These are phyloP conservation scores for Metarhizium rileyi DNA, from an alignment of 2,329 filamentous ascomycete species.

Conservation along the genomic window DNA sequence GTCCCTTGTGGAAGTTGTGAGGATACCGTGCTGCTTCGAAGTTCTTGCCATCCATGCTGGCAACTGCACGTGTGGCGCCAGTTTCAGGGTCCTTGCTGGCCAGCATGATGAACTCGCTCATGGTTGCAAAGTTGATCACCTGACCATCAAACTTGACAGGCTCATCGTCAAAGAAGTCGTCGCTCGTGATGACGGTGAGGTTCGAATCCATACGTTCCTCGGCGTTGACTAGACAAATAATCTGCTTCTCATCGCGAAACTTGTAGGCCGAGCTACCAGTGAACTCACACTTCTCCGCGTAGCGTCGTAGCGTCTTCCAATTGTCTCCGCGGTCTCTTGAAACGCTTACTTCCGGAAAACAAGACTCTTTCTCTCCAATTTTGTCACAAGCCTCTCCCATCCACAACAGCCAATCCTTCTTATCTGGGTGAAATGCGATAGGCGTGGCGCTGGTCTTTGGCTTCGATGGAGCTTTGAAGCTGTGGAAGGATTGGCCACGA, in stretches of 20 bases:
- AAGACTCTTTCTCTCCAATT: constrained; percentile 40
- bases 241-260: constrained; percentile 42
- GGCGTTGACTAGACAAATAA: constrained; percentile 46
- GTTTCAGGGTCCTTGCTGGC: constrained; percentile 62
- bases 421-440: constrained; percentile 72
- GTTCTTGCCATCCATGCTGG: constrained; percentile 72
- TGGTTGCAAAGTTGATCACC: constrained; percentile 80
- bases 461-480: constrained; percentile 60
- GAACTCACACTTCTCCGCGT: constrained; percentile 78
- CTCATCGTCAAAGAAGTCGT: constrained; percentile 61
- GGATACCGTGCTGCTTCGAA: constrained; percentile 86
- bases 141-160: constrained; percentile 36
- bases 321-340: constrained; percentile 70
- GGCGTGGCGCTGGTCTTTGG: constrained; percentile 28
- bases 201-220: constrained; percentile 52
- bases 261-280: constrained; percentile 55
- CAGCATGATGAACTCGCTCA: constrained; percentile 93
- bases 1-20: constrained; percentile 66
- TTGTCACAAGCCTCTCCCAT: constrained; percentile 62
- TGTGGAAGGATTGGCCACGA: constrained; percentile 62
- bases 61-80: constrained; percentile 63
- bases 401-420: constrained; percentile 90
- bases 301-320: constrained; percentile 67
- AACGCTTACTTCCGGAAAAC: constrained; percentile 65
- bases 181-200: constrained; percentile 63